These are phyloP conservation scores for Geranium rotundifolium DNA, from an alignment of 345 rosid species.

Conservation along the genomic window DNA sequence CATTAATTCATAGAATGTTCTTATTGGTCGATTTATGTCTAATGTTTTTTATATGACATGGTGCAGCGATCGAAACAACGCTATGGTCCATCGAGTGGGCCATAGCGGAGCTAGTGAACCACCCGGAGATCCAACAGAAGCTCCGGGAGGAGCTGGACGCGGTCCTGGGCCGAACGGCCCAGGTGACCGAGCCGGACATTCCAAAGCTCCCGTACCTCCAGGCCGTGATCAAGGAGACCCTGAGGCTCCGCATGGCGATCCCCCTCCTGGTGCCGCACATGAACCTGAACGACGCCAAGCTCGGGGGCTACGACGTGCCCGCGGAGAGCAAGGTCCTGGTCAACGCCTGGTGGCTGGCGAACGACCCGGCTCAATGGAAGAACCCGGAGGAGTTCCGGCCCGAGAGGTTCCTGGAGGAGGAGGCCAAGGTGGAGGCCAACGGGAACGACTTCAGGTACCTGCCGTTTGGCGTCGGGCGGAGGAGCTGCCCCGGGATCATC, in stretches of 20 bases:
- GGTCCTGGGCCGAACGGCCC: conserved; percentile 57
- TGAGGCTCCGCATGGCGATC: conserved; percentile 88
- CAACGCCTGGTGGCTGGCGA: conserved; percentile 97
- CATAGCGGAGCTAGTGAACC: conserved; percentile 89
- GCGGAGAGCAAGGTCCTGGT: conserved; percentile 96
- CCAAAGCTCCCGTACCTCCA: conserved; percentile 78
- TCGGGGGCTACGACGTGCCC: conserved; percentile 69
- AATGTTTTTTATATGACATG: no score
- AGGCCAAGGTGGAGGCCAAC: conserved; percentile 77
- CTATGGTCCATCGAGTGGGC: conserved; percentile 97
- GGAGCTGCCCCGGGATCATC: conserved; percentile 97
- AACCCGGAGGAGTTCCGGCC: conserved; percentile 91
- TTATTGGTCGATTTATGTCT: no score
- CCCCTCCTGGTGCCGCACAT: conserved; percentile 97
- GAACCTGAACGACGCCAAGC: conserved; percentile 94
- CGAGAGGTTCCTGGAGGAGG: conserved; percentile 94
- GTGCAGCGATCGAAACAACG: conserved; percentile 88
- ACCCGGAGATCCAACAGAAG: conserved; percentile 72
- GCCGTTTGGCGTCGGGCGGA: conserved; percentile 94
- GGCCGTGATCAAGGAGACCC: conserved; percentile 91
- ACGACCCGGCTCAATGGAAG: conserved; percentile 81
- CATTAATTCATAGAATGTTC: no score
- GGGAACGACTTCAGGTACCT: conserved; percentile 91
- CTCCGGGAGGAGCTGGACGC: conserved; percentile 67
- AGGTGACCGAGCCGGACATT: conserved; percentile 75